Evolutionary conservation across 2,329 filamentous ascomycete species (phyloP).

Genomic region (Pseudonectria buxi): DNA sequence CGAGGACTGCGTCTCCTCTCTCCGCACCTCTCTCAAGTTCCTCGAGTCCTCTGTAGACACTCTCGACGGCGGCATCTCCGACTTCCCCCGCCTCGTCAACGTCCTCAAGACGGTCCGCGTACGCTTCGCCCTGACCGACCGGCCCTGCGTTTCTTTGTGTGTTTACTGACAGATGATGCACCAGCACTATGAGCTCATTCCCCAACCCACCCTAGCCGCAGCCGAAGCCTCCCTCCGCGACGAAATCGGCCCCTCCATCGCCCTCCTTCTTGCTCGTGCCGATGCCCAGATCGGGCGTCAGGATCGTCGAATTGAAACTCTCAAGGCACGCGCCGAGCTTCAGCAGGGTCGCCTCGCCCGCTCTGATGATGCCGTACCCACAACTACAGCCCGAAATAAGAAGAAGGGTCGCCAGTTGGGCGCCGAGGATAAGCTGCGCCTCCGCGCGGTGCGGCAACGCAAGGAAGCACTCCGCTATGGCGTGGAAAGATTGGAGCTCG

Average conservation of each 20-base stretch:
- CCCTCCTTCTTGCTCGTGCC: slow-evolving; percentile 72
- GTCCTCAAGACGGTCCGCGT: slow-evolving; percentile 54
- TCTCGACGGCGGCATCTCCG: slow-evolving; percentile 48
- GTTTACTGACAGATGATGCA: neutral
- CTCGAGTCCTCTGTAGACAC: slow-evolving; percentile 55
- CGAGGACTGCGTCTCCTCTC: slow-evolving; percentile 52
- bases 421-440: slow-evolving; percentile 43
- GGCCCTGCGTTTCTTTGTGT: neutral
- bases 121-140: slow-evolving; percentile 18
- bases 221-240: slow-evolving; percentile 80
- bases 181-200: slow-evolving; percentile 88
- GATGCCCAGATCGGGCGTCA: slow-evolving; percentile 77
- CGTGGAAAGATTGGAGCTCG: slow-evolving; percentile 76
- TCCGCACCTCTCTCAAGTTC: slow-evolving; percentile 53
- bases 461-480: slow-evolving; percentile 82
- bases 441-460: slow-evolving; percentile 63
- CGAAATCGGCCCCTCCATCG: slow-evolving; percentile 83
- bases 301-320: slow-evolving; percentile 71
- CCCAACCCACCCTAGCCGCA: slow-evolving; percentile 71
- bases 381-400: slow-evolving; percentile 7
- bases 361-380: slow-evolving; percentile 15
- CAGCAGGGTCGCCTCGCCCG: slow-evolving; percentile 61
- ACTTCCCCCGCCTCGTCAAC: slow-evolving; percentile 49
- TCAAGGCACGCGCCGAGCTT: slow-evolving; percentile 76
- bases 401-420: slow-evolving; percentile 40